phyloP scores from a whole-genome alignment of 2,329 filamentous ascomycete species.

The Fragosphaeria purpurea region DNA sequence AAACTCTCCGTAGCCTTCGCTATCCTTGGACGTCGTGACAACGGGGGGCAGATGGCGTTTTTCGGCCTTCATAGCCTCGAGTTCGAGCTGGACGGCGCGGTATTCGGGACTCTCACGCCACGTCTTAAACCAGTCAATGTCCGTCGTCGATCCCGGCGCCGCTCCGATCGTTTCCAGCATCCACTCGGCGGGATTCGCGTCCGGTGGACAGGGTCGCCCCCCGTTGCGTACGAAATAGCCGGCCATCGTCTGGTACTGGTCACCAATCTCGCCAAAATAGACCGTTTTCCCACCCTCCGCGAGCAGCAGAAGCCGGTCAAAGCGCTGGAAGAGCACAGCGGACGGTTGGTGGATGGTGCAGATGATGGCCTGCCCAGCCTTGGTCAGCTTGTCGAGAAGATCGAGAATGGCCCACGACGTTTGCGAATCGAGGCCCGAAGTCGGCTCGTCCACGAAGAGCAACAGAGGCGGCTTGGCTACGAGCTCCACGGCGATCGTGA shows the following conservation, averaged over 20 bases:
- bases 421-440: constrained; percentile 84
- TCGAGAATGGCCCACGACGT: constrained; percentile 88
- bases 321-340: constrained; percentile 87
- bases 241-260: constrained; percentile 58
- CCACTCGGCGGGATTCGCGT: constrained; percentile 74
- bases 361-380: constrained; percentile 80
- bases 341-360: constrained; percentile 95
- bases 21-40: constrained; percentile 27
- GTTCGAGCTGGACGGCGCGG: constrained; percentile 43
- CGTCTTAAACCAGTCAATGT: constrained; percentile 55
- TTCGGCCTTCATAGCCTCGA: constrained; percentile 44
- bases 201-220: constrained; percentile 51
- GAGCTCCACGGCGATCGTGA: constrained; percentile 88
- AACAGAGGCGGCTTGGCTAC: constrained; percentile 83
- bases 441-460: constrained; percentile 93
- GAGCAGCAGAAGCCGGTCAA: constrained; percentile 72
- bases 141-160: constrained; percentile 51
- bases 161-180: constrained; percentile 58
- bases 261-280: constrained; percentile 65
- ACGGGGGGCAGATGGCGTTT: constrained; percentile 12
- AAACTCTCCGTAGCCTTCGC: constrained; percentile 56
- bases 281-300: constrained; percentile 66
- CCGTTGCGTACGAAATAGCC: constrained; percentile 69
- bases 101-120: constrained; percentile 53
- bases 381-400: constrained; percentile 79